Conservation (phyloP, 2,329 filamentous ascomycete species). For the Ophiostoma himal-ulmi region DNA sequence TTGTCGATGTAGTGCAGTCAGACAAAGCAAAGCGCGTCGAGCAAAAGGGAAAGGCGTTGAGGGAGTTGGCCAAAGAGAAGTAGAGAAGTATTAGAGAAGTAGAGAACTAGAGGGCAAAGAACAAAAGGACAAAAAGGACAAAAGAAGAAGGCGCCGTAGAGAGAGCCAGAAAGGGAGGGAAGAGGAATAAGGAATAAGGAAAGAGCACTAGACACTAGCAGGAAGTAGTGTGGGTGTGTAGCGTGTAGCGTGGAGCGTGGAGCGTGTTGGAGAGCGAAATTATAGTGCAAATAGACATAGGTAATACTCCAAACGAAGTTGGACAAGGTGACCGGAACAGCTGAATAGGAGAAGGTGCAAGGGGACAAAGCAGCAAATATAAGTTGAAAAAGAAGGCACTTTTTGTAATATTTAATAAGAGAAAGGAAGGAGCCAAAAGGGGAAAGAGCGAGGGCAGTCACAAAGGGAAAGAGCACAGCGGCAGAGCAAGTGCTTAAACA, state of each 20-base stretch:
- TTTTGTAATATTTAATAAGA: neutral
- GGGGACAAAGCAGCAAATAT: neutral
- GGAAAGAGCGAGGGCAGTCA: too few species aligned
- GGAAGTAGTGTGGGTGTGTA: neutral
- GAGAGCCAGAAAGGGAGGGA: neutral
- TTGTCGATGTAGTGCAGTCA: neutral
- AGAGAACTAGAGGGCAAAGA: neutral
- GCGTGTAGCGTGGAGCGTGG: neutral
- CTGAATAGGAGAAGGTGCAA: neutral
- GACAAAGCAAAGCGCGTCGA: conserved; percentile 4
- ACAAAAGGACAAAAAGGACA: neutral
- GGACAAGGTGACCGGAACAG: neutral
- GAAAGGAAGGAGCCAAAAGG: neutral
- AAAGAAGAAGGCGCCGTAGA: neutral
- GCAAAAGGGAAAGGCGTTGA: neutral
- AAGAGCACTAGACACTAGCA: conserved; percentile 4
- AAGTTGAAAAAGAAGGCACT: neutral
- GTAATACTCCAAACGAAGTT: neutral
- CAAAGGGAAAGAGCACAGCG: too few species aligned
- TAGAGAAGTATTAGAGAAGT: neutral
- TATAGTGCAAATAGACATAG: conserved; percentile 8
- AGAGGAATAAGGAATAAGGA: neutral
- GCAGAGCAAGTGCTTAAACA: too few species aligned
- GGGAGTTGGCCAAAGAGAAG: neutral
- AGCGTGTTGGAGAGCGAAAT: neutral